A percentile compares a stretch with the other conserved stretches of the same genome.
These are phyloP conservation scores for Trichoderma arundinaceum DNA, from an alignment of 2,329 filamentous ascomycete species.

Conservation along the genomic window DNA sequence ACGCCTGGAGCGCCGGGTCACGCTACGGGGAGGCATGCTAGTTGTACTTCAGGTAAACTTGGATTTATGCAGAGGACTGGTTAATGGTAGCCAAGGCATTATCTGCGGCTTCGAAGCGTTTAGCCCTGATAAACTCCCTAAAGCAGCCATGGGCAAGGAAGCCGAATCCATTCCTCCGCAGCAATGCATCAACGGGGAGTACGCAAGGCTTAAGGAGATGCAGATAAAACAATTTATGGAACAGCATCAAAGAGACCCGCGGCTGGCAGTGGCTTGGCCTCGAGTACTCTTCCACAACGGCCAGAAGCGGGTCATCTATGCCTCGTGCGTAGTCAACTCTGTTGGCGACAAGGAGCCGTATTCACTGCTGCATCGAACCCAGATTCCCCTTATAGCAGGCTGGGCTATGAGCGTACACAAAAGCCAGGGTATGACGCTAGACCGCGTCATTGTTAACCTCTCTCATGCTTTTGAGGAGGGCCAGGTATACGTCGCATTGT, in stretches of 20 bases:
- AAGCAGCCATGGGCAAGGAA: neutral
- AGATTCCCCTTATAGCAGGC: conserved; percentile 63
- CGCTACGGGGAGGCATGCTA: conserved; percentile 34
- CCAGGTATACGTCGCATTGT: conserved; percentile 61
- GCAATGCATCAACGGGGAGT: neutral
- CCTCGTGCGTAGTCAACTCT: conserved; percentile 56
- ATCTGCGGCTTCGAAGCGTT: conserved; percentile 37
- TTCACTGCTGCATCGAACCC: conserved; percentile 51
- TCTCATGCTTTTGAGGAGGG: conserved; percentile 59
- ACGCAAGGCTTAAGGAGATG: conserved; percentile 1
- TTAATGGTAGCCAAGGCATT: conserved; percentile 41
- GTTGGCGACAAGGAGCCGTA: conserved; percentile 54
- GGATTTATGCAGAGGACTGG: conserved; percentile 29
- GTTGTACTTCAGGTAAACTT: conserved; percentile 41
- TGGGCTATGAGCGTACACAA: conserved; percentile 71
- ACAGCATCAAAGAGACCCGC: neutral
- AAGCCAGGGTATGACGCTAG: conserved; percentile 66
- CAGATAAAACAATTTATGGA: conserved; percentile 9
- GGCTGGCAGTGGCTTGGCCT: conserved; percentile 34
- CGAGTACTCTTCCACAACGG: conserved; percentile 59
- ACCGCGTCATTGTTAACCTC: conserved; percentile 63
- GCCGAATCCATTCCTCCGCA: neutral
- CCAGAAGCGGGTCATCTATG: conserved; percentile 51
- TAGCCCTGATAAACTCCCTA: neutral
- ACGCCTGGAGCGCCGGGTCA: conserved; percentile 32